Conservation (phyloP, 2,329 filamentous ascomycete genomes). For the Neophaeococcomyces aloes region DNA sequence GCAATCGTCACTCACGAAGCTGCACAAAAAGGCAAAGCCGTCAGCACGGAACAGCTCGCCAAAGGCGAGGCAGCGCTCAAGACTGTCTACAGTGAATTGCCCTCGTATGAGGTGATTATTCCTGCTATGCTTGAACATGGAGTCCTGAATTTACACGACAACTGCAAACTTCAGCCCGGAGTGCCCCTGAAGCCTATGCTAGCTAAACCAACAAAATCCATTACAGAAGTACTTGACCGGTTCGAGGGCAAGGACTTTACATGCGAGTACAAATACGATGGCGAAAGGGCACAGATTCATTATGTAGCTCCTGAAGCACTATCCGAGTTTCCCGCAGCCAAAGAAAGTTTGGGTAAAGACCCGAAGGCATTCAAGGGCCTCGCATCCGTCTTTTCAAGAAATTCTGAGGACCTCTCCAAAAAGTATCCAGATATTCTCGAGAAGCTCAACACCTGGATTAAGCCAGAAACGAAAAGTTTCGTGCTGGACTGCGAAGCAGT, state of each 20-base stretch:
- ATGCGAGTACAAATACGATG: constrained; percentile 98
- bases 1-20: constrained; percentile 78
- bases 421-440: constrained; percentile 94
- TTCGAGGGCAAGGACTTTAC: constrained; percentile 95
- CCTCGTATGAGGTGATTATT: constrained; percentile 89
- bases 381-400: constrained; percentile 89
- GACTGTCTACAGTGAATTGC: constrained; percentile 84
- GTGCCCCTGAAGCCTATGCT: constrained; percentile 97
- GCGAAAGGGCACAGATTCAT: constrained; percentile 95
- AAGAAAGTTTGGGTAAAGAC: constrained; percentile 53
- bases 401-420: constrained; percentile 92
- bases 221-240: constrained; percentile 91
- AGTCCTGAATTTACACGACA: constrained; percentile 68
- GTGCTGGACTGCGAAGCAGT: constrained; percentile 98
- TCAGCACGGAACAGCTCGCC: constrained; percentile 63
- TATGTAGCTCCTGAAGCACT: constrained; percentile 77
- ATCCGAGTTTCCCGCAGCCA: constrained; percentile 54
- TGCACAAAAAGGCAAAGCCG: constrained; percentile 53
- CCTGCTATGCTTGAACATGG: constrained; percentile 80
- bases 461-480: constrained; percentile 80
- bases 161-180: constrained; percentile 84
- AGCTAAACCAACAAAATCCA: constrained; percentile 95
- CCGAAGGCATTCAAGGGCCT: constrained; percentile 51
- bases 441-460: constrained; percentile 82
- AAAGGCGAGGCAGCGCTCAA: constrained; percentile 80